Evolutionary conservation across 108 stramenopile species (phyloP).

Genomic region (Pelagomonas calceolata): DNA sequence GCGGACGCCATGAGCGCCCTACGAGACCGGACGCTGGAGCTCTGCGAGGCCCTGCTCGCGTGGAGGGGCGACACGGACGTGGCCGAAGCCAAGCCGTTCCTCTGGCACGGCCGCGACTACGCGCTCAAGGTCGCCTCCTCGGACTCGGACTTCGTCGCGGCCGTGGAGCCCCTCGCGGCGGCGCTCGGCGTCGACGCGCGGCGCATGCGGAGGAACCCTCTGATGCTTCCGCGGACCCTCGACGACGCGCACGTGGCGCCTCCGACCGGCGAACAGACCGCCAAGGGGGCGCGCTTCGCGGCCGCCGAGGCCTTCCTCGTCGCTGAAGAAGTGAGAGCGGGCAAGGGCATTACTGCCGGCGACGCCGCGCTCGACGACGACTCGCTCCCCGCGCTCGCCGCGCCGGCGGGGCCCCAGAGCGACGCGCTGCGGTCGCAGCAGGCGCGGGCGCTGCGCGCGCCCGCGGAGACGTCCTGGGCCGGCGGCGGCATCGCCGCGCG

Average conservation of each 20-base stretch:
- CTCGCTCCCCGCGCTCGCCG: too few species aligned
- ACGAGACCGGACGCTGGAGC: constrained; percentile 25
- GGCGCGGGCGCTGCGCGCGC: too few species aligned
- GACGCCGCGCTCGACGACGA: too few species aligned
- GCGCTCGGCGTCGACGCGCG: not conserved
- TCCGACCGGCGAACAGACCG: too few species aligned
- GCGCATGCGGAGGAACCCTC: constrained; percentile 10
- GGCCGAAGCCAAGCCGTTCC: constrained; percentile 19
- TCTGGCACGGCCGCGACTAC: constrained; percentile 46
- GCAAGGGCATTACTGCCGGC: too few species aligned
- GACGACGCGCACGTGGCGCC: not conserved
- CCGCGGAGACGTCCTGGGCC: too few species aligned
- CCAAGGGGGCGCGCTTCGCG: not conserved
- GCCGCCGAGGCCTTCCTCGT: not conserved
- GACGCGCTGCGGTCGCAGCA: too few species aligned
- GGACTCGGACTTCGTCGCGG: constrained; percentile 40
- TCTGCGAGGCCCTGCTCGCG: constrained; percentile 20
- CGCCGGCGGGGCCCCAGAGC: too few species aligned
- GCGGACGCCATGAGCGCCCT: constrained; percentile 21
- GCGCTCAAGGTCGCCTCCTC: constrained; percentile 22
- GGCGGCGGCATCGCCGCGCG: not conserved
- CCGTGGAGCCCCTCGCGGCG: constrained; percentile 16
- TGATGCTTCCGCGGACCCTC: constrained; percentile 16
- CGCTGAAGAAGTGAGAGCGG: not conserved
- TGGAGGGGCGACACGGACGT: constrained; percentile 23